phyloP scores from a whole-genome alignment of 305 asterid genomes.

The Rubia tinctorum region DNA sequence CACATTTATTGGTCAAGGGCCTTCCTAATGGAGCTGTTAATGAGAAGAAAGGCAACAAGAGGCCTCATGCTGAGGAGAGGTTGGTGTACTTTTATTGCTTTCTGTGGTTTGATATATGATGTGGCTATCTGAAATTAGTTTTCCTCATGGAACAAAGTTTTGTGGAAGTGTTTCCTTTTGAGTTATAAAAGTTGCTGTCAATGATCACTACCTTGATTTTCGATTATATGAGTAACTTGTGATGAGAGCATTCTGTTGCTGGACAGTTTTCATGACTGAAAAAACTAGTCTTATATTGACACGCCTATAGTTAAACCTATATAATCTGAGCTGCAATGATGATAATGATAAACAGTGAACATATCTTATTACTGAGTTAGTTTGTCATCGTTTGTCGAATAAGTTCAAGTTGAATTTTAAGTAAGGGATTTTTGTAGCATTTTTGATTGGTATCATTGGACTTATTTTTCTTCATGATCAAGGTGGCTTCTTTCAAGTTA shows the following conservation, averaged over 20 bases:
- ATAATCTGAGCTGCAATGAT: neutral
- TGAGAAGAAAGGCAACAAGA: slow-evolving; percentile 80
- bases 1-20: slow-evolving; percentile 51
- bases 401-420: neutral
- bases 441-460: neutral
- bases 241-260: neutral
- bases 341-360: too few species aligned
- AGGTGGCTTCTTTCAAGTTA: neutral
- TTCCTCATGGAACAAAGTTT: neutral
- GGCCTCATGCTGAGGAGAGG: slow-evolving; percentile 86
- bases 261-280: neutral
- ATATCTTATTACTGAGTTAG: neutral
- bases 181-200: neutral
- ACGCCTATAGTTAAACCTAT: too few species aligned
- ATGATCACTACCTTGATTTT: neutral
- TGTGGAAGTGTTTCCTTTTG: neutral
- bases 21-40: slow-evolving; percentile 66
- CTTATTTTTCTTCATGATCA: neutral
- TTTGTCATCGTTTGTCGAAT: neutral
- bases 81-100: slow-evolving; percentile 17
- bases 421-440: neutral
- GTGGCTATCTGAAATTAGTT: neutral
- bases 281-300: neutral
- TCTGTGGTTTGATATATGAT: slow-evolving; percentile 1
- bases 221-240: neutral